Conservation (phyloP, 2,329 filamentous ascomycete genomes). For the Trichoderma sp. region DNA sequence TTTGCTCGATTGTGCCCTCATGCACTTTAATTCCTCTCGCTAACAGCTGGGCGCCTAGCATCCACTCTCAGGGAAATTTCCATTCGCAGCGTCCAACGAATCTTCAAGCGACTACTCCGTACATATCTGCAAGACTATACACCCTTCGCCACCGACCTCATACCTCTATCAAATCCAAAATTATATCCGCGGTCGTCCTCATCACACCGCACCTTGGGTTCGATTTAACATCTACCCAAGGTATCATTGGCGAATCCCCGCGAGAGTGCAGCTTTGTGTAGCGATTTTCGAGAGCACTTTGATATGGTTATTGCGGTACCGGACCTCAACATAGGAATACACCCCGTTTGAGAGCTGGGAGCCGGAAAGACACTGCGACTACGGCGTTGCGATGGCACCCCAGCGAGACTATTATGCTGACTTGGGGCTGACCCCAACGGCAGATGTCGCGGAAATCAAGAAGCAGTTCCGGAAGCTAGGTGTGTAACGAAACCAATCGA, state of each 20-base stretch:
- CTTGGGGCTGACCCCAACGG: constrained; percentile 67
- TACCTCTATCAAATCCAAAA: not conserved
- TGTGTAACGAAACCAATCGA: constrained; percentile 36
- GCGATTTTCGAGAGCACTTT: not conserved
- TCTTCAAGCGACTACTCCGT: not conserved
- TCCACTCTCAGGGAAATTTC: not conserved
- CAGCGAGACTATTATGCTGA: constrained; percentile 82
- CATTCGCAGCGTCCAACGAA: not conserved
- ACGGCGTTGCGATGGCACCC: constrained; percentile 33
- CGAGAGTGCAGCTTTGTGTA: not conserved
- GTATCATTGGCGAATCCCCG: not conserved
- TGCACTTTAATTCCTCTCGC: not conserved
- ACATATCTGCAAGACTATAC: not conserved
- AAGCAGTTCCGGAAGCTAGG: constrained; percentile 83
- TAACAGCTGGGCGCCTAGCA: not conserved
- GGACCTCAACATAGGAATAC: not conserved
- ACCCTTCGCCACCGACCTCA: not conserved
- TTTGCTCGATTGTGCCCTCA: not conserved
- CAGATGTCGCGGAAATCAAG: constrained; percentile 73
- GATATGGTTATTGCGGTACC: constrained; percentile 23
- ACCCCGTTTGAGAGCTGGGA: not conserved
- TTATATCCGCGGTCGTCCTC: not conserved
- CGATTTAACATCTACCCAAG: not conserved
- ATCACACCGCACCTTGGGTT: not conserved
- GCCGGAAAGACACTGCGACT: not conserved